phyloP scores from a whole-genome alignment of 768 basidiomycete genomes.

The Nidularia sp. region DNA sequence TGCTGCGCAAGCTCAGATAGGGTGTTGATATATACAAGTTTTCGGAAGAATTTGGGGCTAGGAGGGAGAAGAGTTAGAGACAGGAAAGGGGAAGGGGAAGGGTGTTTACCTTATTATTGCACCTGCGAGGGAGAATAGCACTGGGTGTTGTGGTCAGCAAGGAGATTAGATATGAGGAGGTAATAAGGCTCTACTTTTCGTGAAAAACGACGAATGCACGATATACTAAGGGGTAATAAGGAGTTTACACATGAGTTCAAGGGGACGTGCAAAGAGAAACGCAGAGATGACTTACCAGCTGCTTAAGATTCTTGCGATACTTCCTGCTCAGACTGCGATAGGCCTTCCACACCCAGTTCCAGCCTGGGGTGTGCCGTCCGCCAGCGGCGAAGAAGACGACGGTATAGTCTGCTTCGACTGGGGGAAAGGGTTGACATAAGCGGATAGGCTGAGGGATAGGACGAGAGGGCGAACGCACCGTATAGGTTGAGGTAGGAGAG shows the following conservation, averaged over 20 bases:
- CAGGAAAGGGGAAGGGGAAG: not conserved
- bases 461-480: conserved; percentile 35
- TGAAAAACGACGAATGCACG: conserved; percentile 84
- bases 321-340: conserved; percentile 78
- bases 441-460: too few relatives aligned
- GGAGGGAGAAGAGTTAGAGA: not conserved
- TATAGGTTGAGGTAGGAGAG: conserved; percentile 79
- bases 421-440: not conserved
- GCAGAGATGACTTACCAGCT: conserved; percentile 46
- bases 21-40: conserved; percentile 72
- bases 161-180: not conserved
- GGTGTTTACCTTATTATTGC: conserved; percentile 73
- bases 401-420: conserved; percentile 87
- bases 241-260: too few relatives aligned
- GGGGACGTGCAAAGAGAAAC: too few relatives aligned
- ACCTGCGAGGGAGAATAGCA: conserved; percentile 85
- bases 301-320: conserved; percentile 86
- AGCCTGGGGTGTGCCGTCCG: conserved; percentile 65
- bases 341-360: conserved; percentile 93
- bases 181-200: conserved; percentile 54
- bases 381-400: conserved; percentile 86
- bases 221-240: conserved; percentile 69
- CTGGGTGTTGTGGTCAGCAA: conserved; percentile 27
- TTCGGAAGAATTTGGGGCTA: conserved; percentile 88
- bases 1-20: conserved; percentile 73